Evolutionary conservation across 331 rosid genomes (phyloP), one percentile per base, ranked within the genome.

Genomic region (Rosa hybrid): DNA sequence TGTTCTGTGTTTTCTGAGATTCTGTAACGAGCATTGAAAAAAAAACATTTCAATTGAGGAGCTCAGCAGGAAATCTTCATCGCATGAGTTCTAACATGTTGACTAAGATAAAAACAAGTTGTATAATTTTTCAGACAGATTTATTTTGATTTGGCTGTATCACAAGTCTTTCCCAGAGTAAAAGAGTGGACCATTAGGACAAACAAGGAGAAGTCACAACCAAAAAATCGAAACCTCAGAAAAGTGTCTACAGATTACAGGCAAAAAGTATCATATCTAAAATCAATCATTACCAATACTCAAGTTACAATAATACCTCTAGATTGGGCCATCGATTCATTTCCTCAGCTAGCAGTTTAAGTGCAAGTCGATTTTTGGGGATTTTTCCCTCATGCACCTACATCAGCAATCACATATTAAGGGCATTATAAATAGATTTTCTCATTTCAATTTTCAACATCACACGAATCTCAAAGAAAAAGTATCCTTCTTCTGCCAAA

Each of bases 321-420:
- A 95, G 74, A 77, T 95, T 91, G 79, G 98, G 99, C 99, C 99
- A 95, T 9, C 88, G 69, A 78, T 21, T 42, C 88, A 95, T 84
- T 90, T 95, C 99, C 86, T 88, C 94, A 21, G 99, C 97, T 23
- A 95, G 92, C 84, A 90, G 72, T 79, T 42, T 83, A 81, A 95
- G 93, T 70, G 94, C 93, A 60, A 34, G 87, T 73, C 77, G 85
- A 83, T 95, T 57, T 75, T 87, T 73, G 18, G 99, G 99, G 79
- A 93, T 73, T 80, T 91, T 91, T 30, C 99, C 98, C 84, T 91
- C 93, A 71, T 95, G 85, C 80, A 93, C 93, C 99, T 95, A 63
- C 75, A 83, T 74, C 13, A 44, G 67, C 72, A 76, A 34, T 74
- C 64, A 75, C 49, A 54, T 65, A 72, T 39, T 77, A 77, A 44